A percentile compares a stretch with the other conserved stretches of the same genome.
Conservation (phyloP, 306 rosid genomes). For the Vigna angularis region DNA sequence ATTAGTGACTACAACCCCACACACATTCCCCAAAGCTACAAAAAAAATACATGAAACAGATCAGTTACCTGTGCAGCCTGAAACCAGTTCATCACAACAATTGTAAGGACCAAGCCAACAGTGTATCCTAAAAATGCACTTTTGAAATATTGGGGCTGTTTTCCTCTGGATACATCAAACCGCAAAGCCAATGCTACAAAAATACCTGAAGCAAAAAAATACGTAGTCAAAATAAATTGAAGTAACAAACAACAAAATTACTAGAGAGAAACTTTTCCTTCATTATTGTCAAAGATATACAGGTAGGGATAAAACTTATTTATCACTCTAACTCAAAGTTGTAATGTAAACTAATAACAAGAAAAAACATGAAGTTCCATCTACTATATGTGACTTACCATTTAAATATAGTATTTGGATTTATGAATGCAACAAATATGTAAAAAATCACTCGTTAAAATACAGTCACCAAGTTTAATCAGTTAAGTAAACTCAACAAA, state of each 20-base stretch:
- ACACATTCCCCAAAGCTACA: background rate
- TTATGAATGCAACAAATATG: background rate
- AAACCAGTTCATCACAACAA: conserved; percentile 98
- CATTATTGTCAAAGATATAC: background rate
- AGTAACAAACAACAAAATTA: conserved; percentile 14
- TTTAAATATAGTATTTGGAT: background rate
- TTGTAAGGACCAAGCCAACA: conserved; percentile 84
- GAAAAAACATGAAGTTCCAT: background rate
- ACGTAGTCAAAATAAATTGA: background rate
- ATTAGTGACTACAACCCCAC: background rate
- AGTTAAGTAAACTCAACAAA: background rate
- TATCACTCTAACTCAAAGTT: conserved; percentile 4
- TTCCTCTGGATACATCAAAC: conserved; percentile 93
- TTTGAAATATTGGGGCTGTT: conserved; percentile 79
- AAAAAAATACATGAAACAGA: conserved; percentile 27
- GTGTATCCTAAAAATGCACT: conserved; percentile 95
- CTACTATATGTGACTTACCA: background rate
- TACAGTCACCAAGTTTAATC: background rate
- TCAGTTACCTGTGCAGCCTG: conserved; percentile 97
- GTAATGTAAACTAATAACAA: background rate
- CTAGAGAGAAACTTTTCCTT: background rate
- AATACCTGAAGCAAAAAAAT: conserved; percentile 66
- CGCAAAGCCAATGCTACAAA: conserved; percentile 98
- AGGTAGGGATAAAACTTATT: background rate
- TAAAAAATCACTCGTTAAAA: background rate